Evolutionary conservation across 2,329 filamentous ascomycete genomes (phyloP).

Genomic region (Penicillium sp.): DNA sequence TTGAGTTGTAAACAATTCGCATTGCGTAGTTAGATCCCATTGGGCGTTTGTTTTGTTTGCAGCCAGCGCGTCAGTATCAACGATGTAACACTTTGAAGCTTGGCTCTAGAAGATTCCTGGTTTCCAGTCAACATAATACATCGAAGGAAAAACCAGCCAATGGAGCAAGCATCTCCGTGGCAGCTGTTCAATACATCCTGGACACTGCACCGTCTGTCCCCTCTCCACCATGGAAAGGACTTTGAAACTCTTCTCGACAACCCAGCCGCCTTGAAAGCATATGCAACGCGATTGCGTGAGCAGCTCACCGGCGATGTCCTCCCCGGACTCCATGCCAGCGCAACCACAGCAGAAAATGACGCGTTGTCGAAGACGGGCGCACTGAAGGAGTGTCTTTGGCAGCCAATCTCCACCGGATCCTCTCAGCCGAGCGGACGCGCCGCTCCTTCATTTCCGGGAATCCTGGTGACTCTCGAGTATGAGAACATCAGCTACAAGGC

Average conservation of each 20-base stretch:
- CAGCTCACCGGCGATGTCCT: conserved; percentile 49
- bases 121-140: neutral
- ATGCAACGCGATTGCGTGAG: conserved; percentile 48
- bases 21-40: neutral
- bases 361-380: conserved; percentile 45
- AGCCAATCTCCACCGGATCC: conserved; percentile 25
- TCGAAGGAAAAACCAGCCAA: conserved; percentile 14
- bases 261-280: conserved; percentile 38
- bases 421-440: conserved; percentile 24
- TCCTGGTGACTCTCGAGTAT: conserved; percentile 49
- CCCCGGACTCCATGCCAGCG: conserved; percentile 42
- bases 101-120: neutral
- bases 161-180: conserved; percentile 27
- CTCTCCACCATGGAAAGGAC: conserved; percentile 48
- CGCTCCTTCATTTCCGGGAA: conserved; percentile 32
- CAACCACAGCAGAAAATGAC: conserved; percentile 32
- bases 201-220: conserved; percentile 51
- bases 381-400: conserved; percentile 47
- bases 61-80: conserved; percentile 13
- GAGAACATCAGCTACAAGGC: conserved; percentile 49
- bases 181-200: conserved; percentile 53
- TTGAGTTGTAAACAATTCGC: no score
- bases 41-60: conserved; percentile 22
- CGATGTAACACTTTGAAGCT: conserved; percentile 1
- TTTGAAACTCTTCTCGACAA: conserved; percentile 34